Percentiles rank a stretch among this genome's conserved stretches.
These are phyloP conservation scores for Ascochyta pisi DNA, from an alignment of 2,329 filamentous ascomycete species.

Conservation along the genomic window DNA sequence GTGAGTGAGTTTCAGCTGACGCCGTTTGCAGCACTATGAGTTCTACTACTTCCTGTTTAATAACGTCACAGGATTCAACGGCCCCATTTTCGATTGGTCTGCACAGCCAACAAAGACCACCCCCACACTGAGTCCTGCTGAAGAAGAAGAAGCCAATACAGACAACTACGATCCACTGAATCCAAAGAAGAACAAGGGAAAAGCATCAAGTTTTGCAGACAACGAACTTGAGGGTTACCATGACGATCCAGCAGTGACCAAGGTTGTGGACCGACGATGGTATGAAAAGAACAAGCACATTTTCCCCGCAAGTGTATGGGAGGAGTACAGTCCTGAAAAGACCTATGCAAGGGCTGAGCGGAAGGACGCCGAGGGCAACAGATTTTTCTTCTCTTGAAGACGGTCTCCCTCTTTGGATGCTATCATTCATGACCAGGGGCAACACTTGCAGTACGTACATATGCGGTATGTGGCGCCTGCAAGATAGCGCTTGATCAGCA, in stretches of 20 bases:
- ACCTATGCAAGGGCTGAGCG: slow-evolving; percentile 80
- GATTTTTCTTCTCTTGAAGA: slow-evolving; percentile 72
- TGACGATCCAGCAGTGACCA: slow-evolving; percentile 82
- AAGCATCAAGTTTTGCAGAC: slow-evolving; percentile 53
- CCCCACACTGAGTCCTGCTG: slow-evolving; percentile 27
- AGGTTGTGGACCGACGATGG: slow-evolving; percentile 95
- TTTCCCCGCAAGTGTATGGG: slow-evolving; percentile 94
- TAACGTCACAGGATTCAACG: slow-evolving; percentile 75
- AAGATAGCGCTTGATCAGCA: not conserved
- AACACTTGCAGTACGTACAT: not conserved
- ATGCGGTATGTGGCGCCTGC: not conserved
- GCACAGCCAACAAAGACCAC: slow-evolving; percentile 55
- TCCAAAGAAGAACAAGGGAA: slow-evolving; percentile 44
- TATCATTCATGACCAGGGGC: not conserved
- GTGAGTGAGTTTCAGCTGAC: slow-evolving; percentile 19
- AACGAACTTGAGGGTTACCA: slow-evolving; percentile 70
- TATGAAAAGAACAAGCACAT: slow-evolving; percentile 99
- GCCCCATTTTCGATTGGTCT: slow-evolving; percentile 79
- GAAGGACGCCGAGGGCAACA: slow-evolving; percentile 87
- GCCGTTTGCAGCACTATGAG: slow-evolving; percentile 78
- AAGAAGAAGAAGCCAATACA: slow-evolving; percentile 28
- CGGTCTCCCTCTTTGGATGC: too few relatives aligned
- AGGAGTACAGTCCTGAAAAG: slow-evolving; percentile 88
- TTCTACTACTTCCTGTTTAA: slow-evolving; percentile 98
- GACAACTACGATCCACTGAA: slow-evolving; percentile 53